phyloP scores from a whole-genome alignment of 2,329 filamentous ascomycete species.

The Phaeophleospora eucalypticola region DNA sequence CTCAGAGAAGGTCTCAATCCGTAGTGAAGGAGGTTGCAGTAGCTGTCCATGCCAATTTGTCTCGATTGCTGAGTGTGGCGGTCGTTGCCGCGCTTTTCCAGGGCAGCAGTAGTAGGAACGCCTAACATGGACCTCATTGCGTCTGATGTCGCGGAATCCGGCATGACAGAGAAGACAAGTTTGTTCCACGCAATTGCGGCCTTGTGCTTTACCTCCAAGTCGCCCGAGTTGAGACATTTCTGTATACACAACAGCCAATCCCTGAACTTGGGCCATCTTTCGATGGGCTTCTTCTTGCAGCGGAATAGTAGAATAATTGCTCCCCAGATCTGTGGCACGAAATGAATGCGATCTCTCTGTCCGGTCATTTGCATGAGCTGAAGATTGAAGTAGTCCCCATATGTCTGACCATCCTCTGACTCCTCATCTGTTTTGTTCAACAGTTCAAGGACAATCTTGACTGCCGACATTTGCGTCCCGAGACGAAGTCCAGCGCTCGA shows the following conservation, averaged over 20 bases:
- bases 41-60: conserved; percentile 64
- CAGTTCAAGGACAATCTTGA: conserved; percentile 63
- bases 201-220: conserved; percentile 65
- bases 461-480: conserved; percentile 64
- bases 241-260: conserved; percentile 77
- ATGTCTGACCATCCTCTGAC: conserved; percentile 53
- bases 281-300: conserved; percentile 53
- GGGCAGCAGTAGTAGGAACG: conserved; percentile 64
- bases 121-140: conserved; percentile 61
- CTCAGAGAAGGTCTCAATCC: conserved; percentile 67
- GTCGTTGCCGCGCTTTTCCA: conserved; percentile 60
- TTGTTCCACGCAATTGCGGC: conserved; percentile 84
- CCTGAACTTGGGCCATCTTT: conserved; percentile 65
- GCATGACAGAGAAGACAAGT: conserved; percentile 69
- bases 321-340: conserved; percentile 87
- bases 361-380: conserved; percentile 64
- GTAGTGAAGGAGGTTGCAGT: conserved; percentile 81
- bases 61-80: conserved; percentile 43
- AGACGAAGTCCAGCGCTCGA: conserved; percentile 65
- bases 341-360: conserved; percentile 56
- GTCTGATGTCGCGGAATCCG: conserved; percentile 54
- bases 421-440: conserved; percentile 22
- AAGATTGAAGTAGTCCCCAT: conserved; percentile 65
- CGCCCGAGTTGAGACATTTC: conserved; percentile 75
- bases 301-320: conserved; percentile 74